phyloP scores from a whole-genome alignment of 306 rosid species.

The Fragaria ananassa region DNA sequence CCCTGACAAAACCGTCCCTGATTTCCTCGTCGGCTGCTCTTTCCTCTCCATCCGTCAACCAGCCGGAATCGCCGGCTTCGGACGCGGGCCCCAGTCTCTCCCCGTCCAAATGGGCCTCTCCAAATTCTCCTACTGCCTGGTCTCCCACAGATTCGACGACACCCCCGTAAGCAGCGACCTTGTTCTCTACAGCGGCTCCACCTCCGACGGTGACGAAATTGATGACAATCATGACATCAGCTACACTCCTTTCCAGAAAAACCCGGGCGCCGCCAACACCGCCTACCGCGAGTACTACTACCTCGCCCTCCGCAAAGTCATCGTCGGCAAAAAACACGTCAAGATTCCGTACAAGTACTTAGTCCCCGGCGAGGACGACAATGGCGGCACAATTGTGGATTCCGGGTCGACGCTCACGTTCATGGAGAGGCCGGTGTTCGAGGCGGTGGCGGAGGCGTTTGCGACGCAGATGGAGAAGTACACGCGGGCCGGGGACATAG shows the following conservation, averaged over 20 bases:
- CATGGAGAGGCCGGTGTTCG: constrained; percentile 59
- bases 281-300: constrained; percentile 63
- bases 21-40: constrained; percentile 79
- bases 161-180: constrained; percentile 55
- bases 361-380: constrained; percentile 50
- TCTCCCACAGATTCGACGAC: constrained; percentile 71
- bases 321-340: constrained; percentile 50
- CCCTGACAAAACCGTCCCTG: constrained; percentile 25
- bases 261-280: constrained; percentile 34
- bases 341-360: constrained; percentile 49
- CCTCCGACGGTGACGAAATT: constrained; percentile 16
- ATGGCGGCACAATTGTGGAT: constrained; percentile 82
- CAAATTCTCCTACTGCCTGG: constrained; percentile 70
- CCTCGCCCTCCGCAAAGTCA: constrained; percentile 45
- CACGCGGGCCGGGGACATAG: constrained; percentile 51
- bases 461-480: constrained; percentile 55
- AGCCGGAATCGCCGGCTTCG: constrained; percentile 87
- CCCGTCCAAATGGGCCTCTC: constrained; percentile 71
- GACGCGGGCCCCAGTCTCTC: constrained; percentile 68
- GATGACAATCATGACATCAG: constrained; percentile 25
- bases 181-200: constrained; percentile 36
- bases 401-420: constrained; percentile 81
- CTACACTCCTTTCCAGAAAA: constrained; percentile 67
- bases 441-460: constrained; percentile 46
- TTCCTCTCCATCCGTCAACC: constrained; percentile 66